Evolutionary conservation across 2,329 filamentous ascomycete genomes (phyloP).

Genomic region (Diaporthe longicolla): DNA sequence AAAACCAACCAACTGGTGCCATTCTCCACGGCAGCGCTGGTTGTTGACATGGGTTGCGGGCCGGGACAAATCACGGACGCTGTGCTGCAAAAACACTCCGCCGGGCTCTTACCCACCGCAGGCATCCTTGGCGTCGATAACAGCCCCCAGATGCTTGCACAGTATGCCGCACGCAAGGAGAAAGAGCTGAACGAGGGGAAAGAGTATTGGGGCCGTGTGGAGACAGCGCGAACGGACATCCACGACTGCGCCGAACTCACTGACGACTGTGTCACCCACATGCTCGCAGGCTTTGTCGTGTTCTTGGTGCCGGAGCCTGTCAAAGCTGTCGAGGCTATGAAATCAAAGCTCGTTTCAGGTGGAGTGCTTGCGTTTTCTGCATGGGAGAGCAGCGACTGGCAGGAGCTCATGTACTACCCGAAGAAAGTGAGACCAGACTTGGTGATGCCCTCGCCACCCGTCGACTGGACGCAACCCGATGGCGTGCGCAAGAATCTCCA

Average conservation of each 20-base stretch:
- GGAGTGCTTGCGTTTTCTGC: conserved; percentile 42
- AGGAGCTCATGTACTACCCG: conserved; percentile 40
- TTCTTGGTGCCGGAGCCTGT: conserved; percentile 41
- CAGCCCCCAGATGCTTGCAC: conserved; percentile 41
- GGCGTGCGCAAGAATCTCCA: conserved; percentile 34
- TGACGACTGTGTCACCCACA: conserved; percentile 41
- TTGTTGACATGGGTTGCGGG: conserved; percentile 44
- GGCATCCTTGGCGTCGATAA: conserved; percentile 42
- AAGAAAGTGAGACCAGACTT: conserved; percentile 40
- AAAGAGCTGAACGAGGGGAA: conserved; percentile 36
- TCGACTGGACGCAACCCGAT: conserved; percentile 38
- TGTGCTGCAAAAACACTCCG: conserved; percentile 36
- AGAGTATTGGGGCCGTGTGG: conserved; percentile 33
- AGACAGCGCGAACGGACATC: conserved; percentile 31
- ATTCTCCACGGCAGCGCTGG: conserved; percentile 39
- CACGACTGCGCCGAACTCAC: conserved; percentile 39
- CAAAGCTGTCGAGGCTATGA: conserved; percentile 38
- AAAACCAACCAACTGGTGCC: conserved; percentile 35
- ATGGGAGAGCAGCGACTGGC: conserved; percentile 39
- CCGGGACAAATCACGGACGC: conserved; percentile 42
- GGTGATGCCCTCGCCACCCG: conserved; percentile 9
- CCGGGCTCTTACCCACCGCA: conserved; percentile 20
- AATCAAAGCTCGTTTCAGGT: conserved; percentile 35
- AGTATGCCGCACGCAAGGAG: conserved; percentile 28
- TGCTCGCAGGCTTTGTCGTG: conserved; percentile 40